Base-by-base conservation (phyloP, 495 filamentous ascomycete species). In the Hypoxylon intermedium region DNA sequence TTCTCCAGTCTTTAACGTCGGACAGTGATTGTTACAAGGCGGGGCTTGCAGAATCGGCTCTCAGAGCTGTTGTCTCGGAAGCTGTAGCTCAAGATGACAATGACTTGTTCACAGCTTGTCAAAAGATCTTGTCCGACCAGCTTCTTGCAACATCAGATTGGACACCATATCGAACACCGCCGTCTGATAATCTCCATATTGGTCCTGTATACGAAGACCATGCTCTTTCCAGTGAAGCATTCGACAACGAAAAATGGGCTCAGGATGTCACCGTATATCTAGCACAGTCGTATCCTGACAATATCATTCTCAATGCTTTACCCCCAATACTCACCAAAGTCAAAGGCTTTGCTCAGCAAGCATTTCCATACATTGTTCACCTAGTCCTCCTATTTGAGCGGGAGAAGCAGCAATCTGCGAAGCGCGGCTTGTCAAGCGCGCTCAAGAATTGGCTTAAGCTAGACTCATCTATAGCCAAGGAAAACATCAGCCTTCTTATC, bases 291-390 rank as follows among this genome's bases (percentile, higher is more conserved):
- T 81, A 84, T 19, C 71, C 79, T 0, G 72, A 84, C 33, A 87
- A 89, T 67, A 80, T 87, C 3, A 79, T 95, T 15, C 77, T 93
- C 47, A 83, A 80, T 15, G 79, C 88, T 15, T 72, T 96, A 47
- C 74, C 79, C 23, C 82, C 81, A 2, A 77, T 91, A 30, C 75
- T 96, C 7, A 71, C 75, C 20, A 75, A 78, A 11, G 82, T 91
- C 15, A 79, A 82, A 49, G 85, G 82, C 0, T 80, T 96, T 40
- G 88, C 92, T 3, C 82, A 85, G 58, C 80, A 86, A 26, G 72
- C 87, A 1, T 84, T 97, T 46, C 92, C 90, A 4, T 92, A 87
- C 56, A 81, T 97, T 28, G 78, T 95, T 4, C 93, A 98, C 72
- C 77, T 93, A 38, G 83, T 90, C 20, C 76, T 98, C 16, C 68